Conservation (phyloP, 441 rosid species). For the Mallotus japonicus region DNA sequence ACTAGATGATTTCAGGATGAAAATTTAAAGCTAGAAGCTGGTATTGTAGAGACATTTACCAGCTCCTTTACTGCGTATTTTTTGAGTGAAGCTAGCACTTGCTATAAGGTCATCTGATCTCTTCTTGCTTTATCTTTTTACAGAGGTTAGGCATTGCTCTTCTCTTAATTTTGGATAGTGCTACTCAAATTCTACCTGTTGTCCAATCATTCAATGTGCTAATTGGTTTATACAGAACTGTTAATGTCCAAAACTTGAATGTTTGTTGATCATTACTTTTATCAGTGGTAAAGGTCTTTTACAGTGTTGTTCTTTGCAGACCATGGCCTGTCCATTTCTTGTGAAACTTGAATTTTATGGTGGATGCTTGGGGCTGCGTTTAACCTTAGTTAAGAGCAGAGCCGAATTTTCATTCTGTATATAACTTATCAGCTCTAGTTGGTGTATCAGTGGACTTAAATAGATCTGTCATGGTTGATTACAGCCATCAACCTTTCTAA, state of each 20-base stretch:
- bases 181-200: background rate
- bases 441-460: background rate
- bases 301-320: background rate
- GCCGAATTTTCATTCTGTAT: background rate
- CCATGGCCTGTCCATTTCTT: background rate
- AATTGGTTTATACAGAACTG: background rate
- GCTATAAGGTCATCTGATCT: background rate
- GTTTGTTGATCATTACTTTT: background rate
- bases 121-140: slow-evolving; percentile 6
- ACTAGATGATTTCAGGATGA: slow-evolving; percentile 24
- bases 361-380: background rate
- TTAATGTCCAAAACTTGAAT: background rate
- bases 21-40: slow-evolving; percentile 21
- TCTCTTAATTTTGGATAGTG: slow-evolving; percentile 4
- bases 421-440: background rate
- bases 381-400: background rate
- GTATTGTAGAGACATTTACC: slow-evolving; percentile 24
- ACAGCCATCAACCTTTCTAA: background rate
- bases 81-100: slow-evolving; percentile 16
- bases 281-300: background rate
- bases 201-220: background rate
- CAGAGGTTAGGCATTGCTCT: slow-evolving; percentile 8
- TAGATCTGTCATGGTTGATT: background rate
- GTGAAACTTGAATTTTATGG: background rate
- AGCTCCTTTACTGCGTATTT: slow-evolving; percentile 11